phyloP scores from a whole-genome alignment of 2,329 filamentous ascomycete species.

The Ophiostoma quercus region DNA sequence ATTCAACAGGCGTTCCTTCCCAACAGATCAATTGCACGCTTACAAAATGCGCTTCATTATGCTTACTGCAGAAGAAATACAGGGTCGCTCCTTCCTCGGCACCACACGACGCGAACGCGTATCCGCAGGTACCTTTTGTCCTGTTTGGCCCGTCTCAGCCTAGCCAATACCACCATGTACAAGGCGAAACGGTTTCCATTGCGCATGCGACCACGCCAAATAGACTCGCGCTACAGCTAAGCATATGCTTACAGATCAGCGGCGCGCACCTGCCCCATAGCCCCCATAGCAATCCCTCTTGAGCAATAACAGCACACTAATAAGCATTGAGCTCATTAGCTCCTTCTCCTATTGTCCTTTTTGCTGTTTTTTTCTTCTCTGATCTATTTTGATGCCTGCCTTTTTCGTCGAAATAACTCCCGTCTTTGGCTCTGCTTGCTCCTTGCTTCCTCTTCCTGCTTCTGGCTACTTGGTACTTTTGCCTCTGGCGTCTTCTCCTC shows the following conservation, averaged over 20 bases:
- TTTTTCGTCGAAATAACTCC: not conserved
- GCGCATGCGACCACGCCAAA: not conserved
- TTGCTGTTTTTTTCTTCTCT: not conserved
- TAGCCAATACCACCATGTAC: conserved; percentile 3
- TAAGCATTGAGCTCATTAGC: not conserved
- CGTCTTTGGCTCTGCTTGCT: not conserved
- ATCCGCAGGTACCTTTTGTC: not conserved
- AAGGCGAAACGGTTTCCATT: not conserved
- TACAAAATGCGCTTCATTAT: not conserved
- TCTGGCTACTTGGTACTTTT: not conserved
- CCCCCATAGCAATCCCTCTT: not conserved
- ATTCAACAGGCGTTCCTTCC: not conserved
- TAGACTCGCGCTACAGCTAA: not conserved
- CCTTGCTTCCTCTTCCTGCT: too few species aligned
- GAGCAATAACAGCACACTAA: not conserved
- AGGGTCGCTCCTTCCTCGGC: not conserved
- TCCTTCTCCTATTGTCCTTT: not conserved
- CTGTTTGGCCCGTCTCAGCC: conserved; percentile 1
- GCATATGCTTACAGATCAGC: not conserved
- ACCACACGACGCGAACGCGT: not conserved
- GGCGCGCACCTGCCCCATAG: not conserved
- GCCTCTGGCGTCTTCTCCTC: not conserved
- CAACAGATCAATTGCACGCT: not conserved
- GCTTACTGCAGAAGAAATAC: not conserved
- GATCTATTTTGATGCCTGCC: not conserved